A percentile compares a stretch with the other conserved stretches of the same genome.
Conservation (phyloP, 768 basidiomycete species). For the Scleroderma bovista region DNA sequence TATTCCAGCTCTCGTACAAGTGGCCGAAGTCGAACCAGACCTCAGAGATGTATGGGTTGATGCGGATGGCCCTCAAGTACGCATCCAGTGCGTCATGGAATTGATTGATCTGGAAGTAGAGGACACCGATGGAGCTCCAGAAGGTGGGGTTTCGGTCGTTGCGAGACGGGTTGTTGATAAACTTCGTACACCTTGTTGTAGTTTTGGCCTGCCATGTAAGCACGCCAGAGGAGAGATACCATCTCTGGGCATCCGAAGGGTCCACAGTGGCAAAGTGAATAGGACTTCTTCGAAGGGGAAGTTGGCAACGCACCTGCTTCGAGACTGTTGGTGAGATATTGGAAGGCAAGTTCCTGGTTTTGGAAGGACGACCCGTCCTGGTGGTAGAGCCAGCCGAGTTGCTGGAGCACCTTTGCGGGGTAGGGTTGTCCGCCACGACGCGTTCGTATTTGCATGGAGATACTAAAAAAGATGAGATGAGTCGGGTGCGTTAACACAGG, state of each 20-base stretch:
- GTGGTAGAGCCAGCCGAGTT: slow-evolving; percentile 96
- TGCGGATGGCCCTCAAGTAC: slow-evolving; percentile 96
- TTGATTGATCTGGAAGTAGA: slow-evolving; percentile 99
- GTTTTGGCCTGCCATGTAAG: slow-evolving; percentile 97
- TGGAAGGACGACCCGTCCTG: slow-evolving; percentile 93
- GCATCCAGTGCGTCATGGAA: slow-evolving; percentile 98
- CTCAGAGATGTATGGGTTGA: slow-evolving; percentile 94
- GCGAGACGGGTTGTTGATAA: slow-evolving; percentile 97
- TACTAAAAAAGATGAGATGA: slow-evolving; percentile 53
- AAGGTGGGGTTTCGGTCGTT: slow-evolving; percentile 99
- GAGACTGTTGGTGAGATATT: slow-evolving; percentile 89
- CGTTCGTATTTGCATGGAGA: slow-evolving; percentile 90
- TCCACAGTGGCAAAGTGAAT: slow-evolving; percentile 41
- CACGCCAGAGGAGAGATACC: slow-evolving; percentile 98
- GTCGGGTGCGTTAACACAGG: background rate
- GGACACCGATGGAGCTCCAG: slow-evolving; percentile 98
- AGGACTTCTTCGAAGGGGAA: background rate
- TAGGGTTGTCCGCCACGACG: slow-evolving; percentile 88
- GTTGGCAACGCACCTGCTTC: slow-evolving; percentile 69
- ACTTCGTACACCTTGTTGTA: slow-evolving; percentile 99
- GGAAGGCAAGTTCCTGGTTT: slow-evolving; percentile 91
- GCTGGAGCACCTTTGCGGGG: slow-evolving; percentile 94
- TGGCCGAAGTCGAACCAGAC: slow-evolving; percentile 88
- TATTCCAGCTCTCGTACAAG: slow-evolving; percentile 97
- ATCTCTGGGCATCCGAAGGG: slow-evolving; percentile 92